Evolutionary conservation across 2,329 filamentous ascomycete genomes (phyloP).

Genomic region (Geoglossum cookeanum): DNA sequence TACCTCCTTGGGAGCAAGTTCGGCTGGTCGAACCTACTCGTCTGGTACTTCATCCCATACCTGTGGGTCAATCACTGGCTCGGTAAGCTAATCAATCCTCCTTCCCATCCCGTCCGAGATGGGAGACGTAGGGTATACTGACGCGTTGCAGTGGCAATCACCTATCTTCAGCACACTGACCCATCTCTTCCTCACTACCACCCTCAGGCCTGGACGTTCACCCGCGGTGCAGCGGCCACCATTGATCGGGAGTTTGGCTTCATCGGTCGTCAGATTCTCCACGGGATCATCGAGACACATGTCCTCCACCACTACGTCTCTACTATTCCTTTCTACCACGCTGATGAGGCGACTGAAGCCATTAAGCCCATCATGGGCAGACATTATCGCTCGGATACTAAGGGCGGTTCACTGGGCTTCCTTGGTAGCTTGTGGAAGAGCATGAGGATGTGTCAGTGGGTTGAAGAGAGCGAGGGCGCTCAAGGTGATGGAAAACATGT

Average conservation of each 20-base stretch:
- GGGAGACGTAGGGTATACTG: conserved; percentile 11
- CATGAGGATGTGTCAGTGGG: conserved; percentile 85
- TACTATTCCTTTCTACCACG: conserved; percentile 91
- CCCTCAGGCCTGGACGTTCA: conserved; percentile 72
- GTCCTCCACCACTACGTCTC: conserved; percentile 96
- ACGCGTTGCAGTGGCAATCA: conserved; percentile 60
- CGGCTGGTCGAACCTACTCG: conserved; percentile 68
- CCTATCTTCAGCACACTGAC: conserved; percentile 93
- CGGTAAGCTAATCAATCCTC: conserved; percentile 38
- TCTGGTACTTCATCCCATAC: conserved; percentile 93
- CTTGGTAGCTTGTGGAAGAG: conserved; percentile 63
- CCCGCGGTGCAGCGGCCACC: conserved; percentile 81
- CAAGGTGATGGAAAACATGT: conserved; percentile 66
- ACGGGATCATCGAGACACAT: conserved; percentile 95
- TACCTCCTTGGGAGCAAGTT: conserved; percentile 54
- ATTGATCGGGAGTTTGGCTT: conserved; percentile 97
- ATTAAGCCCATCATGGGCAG: conserved; percentile 89
- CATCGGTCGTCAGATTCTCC: conserved; percentile 73
- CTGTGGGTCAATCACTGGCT: conserved; percentile 99
- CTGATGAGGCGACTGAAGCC: conserved; percentile 82
- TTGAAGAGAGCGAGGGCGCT: conserved; percentile 74
- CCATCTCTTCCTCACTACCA: conserved; percentile 86
- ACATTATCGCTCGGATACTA: conserved; percentile 75
- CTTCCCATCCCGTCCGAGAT: conserved; percentile 4
- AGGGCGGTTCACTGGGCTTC: conserved; percentile 66